phyloP scores from a whole-genome alignment of 2,329 filamentous ascomycete species.

The Talaromyces pinophilus region DNA sequence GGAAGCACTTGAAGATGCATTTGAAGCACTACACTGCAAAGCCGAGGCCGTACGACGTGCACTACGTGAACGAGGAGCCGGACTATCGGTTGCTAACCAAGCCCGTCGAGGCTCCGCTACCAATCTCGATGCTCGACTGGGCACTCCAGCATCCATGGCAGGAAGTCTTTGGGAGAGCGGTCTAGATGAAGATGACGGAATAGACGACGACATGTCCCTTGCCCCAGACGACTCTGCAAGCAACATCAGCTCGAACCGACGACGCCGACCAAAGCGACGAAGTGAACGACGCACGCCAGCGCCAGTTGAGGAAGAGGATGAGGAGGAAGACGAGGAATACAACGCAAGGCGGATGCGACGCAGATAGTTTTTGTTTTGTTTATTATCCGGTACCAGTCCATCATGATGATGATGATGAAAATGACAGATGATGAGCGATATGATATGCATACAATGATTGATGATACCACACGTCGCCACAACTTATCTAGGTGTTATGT shows the following conservation, averaged over 20 bases:
- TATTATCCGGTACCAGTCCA: not conserved
- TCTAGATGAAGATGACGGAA: constrained; percentile 45
- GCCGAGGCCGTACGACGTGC: constrained; percentile 78
- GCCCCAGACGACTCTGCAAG: constrained; percentile 54
- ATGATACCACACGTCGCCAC: constrained; percentile 19
- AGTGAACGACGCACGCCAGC: constrained; percentile 53
- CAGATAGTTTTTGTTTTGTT: constrained; percentile 22
- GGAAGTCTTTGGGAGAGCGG: constrained; percentile 42
- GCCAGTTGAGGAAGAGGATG: constrained; percentile 51
- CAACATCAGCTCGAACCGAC: constrained; percentile 50
- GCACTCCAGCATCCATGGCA: constrained; percentile 43
- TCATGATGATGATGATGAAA: not conserved
- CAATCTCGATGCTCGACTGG: constrained; percentile 44
- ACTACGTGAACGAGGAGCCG: constrained; percentile 78
- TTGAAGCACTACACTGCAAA: constrained; percentile 83
- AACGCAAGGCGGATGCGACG: constrained; percentile 32
- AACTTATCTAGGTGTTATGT: not conserved
- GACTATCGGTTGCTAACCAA: constrained; percentile 59
- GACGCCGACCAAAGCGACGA: constrained; percentile 48
- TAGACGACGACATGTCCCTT: constrained; percentile 49
- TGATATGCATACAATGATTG: constrained; percentile 11
- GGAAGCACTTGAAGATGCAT: constrained; percentile 91
- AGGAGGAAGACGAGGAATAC: constrained; percentile 35
- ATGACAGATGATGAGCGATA: constrained; percentile 9
- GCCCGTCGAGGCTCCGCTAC: constrained; percentile 42